Evolutionary conservation across 306 rosid species (phyloP).

Genomic region (Quercus dentata): DNA sequence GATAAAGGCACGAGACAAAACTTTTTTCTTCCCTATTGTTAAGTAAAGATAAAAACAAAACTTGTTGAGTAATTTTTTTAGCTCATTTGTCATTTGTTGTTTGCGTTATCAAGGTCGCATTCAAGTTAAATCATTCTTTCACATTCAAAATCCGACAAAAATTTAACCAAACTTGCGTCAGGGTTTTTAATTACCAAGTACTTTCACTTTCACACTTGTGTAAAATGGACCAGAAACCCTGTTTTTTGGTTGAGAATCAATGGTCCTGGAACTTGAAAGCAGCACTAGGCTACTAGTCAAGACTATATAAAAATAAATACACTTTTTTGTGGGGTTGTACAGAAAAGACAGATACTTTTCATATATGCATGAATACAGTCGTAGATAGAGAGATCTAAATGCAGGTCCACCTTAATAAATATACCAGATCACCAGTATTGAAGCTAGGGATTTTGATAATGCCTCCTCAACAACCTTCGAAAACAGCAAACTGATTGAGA

Average conservation of each 20-base stretch:
- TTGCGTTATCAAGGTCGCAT: background rate
- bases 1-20: background rate
- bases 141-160: background rate
- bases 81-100: background rate
- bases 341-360: no score
- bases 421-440: no score
- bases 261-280: background rate
- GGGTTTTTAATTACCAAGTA: no score
- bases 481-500: background rate
- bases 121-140: background rate
- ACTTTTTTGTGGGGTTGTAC: background rate
- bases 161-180: background rate
- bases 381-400: background rate
- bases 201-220: no score
- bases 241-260: no score
- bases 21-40: no score
- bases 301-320: background rate
- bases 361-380: background rate
- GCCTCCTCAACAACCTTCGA: background rate
- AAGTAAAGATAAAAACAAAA: background rate
- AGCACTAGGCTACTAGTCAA: background rate
- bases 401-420: background rate
- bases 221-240: no score
- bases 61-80: background rate
- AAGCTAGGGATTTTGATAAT: background rate